Base-by-base conservation (phyloP, 495 filamentous ascomycete genomes). In the Neurospora sp. region DNA sequence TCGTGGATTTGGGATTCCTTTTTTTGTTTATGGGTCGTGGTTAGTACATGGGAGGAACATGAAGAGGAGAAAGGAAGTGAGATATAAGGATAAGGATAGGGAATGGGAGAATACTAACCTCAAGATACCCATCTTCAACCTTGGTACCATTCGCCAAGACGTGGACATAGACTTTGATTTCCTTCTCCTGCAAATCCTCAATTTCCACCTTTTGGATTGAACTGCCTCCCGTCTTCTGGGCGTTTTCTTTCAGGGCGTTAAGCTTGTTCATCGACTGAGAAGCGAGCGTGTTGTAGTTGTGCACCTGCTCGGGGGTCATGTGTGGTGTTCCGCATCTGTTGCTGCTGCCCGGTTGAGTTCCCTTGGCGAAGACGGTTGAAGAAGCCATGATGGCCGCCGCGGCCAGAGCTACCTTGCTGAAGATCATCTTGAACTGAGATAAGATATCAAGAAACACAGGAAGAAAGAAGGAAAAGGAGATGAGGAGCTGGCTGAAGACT, bases 61-160 rank as follows among this genome's bases (percentile, higher is more conserved):
- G 37, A 38, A 38, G 42, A 6, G 16, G 42, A 0, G 2, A 44
- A 18, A 18, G 14, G 42, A n/a, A 35, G 54, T 59, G n/a, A 11
- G 71, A 14, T 37, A 18, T 3, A 35, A 35, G 35, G 35, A 35
- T 35, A 35, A 35, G 35, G 35, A 35, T 35, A 35, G 35, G 35
- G 35, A 35, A 35, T 35, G 35, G 35, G 35, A 35, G 4, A 35
- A 35, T 35, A 35, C 2, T 5, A 70, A 62, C 20, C 27, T 62
- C 27, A 7, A 74, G 42, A 20, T 39, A 74, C 4, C 73, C 73
- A 71, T 74, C 70, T 42, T 46, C 23, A 6, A 69, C 18, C 69
- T 40, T 66, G 27, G 70, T 74, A 7, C 69, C 71, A 54, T 74
- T 74, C 27, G 69, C 44, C 37, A 74, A 38, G 46, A 74, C 44